phyloP scores from a whole-genome alignment of 73 alveolate species.

The Blepharisma japonicum region DNA sequence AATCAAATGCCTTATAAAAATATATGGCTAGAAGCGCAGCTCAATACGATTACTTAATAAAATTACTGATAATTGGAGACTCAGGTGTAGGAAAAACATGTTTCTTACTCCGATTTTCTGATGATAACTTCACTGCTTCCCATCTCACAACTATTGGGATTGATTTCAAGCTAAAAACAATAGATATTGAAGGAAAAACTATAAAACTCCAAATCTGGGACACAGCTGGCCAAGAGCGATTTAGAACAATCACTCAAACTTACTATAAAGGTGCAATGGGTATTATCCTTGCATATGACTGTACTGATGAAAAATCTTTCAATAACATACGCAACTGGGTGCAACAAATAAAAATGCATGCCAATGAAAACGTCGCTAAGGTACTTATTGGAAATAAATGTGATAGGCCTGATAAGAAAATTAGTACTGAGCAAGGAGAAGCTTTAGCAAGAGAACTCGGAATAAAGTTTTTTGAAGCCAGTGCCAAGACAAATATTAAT shows the following conservation, averaged over 20 bases:
- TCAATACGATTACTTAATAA: slow-evolving; percentile 21
- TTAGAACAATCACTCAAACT: slow-evolving; percentile 49
- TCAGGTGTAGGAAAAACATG: slow-evolving; percentile 72
- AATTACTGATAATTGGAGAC: slow-evolving; percentile 63
- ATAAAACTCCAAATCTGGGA: slow-evolving; percentile 41
- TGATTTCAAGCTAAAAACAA: background rate
- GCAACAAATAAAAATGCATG: slow-evolving; percentile 49
- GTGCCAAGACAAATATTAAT: slow-evolving; percentile 29
- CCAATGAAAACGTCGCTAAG: slow-evolving; percentile 50
- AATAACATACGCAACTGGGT: slow-evolving; percentile 52
- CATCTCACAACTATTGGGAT: slow-evolving; percentile 12
- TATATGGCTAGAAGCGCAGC: slow-evolving; percentile 13
- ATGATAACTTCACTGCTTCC: background rate
- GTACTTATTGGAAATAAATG: slow-evolving; percentile 73
- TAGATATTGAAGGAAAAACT: background rate
- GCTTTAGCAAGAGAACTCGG: slow-evolving; percentile 14
- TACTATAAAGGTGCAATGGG: slow-evolving; percentile 65
- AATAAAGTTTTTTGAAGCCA: slow-evolving; percentile 28
- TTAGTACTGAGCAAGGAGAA: slow-evolving; percentile 18
- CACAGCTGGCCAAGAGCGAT: slow-evolving; percentile 69
- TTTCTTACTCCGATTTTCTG: slow-evolving; percentile 33
- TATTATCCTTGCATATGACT: slow-evolving; percentile 56
- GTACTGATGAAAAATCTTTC: slow-evolving; percentile 56
- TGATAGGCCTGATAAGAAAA: slow-evolving; percentile 40
- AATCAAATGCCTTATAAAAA: no score